Evolutionary conservation across 495 filamentous ascomycete genomes (phyloP).

Genomic region (Penicillium daleae): DNA sequence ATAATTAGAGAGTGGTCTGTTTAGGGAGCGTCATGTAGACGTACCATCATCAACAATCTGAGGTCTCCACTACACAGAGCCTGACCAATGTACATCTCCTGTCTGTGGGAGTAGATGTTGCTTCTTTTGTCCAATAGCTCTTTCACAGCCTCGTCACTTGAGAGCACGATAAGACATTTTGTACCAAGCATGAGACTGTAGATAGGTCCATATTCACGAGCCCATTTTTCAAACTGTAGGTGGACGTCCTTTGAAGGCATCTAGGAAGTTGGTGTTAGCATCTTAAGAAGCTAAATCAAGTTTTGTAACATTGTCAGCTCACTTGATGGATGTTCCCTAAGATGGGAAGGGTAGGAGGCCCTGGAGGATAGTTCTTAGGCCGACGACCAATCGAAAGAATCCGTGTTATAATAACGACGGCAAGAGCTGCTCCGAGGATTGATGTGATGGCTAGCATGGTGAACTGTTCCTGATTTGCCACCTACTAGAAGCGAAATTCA

Average conservation of each 20-base stretch:
- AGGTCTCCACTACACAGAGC: constrained; percentile 38
- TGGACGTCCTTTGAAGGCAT: constrained; percentile 26
- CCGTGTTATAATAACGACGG: constrained; percentile 14
- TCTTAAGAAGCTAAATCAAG: neutral
- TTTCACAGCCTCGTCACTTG: constrained; percentile 56
- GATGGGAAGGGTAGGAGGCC: constrained; percentile 41
- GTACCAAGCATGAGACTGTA: constrained; percentile 63
- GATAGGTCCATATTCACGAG: constrained; percentile 63
- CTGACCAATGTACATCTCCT: constrained; percentile 47
- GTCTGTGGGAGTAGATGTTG: constrained; percentile 65
- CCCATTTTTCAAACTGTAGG: constrained; percentile 63
- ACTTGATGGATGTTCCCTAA: constrained; percentile 43
- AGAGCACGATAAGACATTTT: constrained; percentile 61
- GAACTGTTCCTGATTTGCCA: neutral
- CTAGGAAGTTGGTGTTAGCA: neutral
- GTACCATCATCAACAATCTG: constrained; percentile 40
- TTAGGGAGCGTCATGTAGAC: too few species aligned
- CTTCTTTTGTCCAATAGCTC: constrained; percentile 63
- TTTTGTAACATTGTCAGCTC: neutral
- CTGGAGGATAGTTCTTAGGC: constrained; percentile 37
- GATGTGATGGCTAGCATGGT: constrained; percentile 17
- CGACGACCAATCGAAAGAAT: constrained; percentile 29
- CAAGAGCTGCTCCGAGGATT: constrained; percentile 9
- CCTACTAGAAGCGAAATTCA: neutral
- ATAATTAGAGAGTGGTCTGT: too few species aligned